Evolutionary conservation across 2,329 filamentous ascomycete species (phyloP), one percentile per base, ranked within the genome.

Genomic region (Pochonia chlamydosporia): DNA sequence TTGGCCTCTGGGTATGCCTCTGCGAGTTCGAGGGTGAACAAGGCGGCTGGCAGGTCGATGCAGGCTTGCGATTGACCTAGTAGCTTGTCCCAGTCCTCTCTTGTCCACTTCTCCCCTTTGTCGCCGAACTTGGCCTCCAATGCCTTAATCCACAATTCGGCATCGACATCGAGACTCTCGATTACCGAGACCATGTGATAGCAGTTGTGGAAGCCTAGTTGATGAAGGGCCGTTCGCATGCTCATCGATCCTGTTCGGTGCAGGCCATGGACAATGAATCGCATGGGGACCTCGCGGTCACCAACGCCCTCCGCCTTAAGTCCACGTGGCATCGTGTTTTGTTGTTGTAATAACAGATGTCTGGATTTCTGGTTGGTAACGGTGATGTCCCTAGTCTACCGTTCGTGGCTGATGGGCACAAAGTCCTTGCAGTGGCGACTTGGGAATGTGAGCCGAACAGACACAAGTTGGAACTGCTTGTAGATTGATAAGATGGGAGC

Each of bases 11-110:
- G 63, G 42, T 63, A 63, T 16, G 53, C 36, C 25, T 56, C 59
- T 25, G 67, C 65, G 10, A 70, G 57, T 43, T 70, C 65, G 44
- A 58, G 48, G 42, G 61, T 63, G 54, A 70, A 66, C 55, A 82
- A 84, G 31, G 78, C 68, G 1, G 80, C 66, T 2, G 84, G 81
- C 14, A 80, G 60, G 40, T 78, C 78, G 47, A 73, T 72, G 8
- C 75, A 79, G 20, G 72, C 73, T n/a, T 79, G 71, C 54, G 63
- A 71, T 21, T 66, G 56, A 40, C 68, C 69, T 41, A 75, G 66
- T 6, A 76, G 58, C 48, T 62, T 61, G 57, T 76, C 73, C 63
- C 71, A 75, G 51, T 74, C 69, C 16, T 59, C 54, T 37, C 62
- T 65, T n/a, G 56, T 59, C 45, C 67, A 63, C 28, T 40, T 18